Conservation (phyloP, 2,329 filamentous ascomycete genomes). For the Tolypocladium paradoxum region DNA sequence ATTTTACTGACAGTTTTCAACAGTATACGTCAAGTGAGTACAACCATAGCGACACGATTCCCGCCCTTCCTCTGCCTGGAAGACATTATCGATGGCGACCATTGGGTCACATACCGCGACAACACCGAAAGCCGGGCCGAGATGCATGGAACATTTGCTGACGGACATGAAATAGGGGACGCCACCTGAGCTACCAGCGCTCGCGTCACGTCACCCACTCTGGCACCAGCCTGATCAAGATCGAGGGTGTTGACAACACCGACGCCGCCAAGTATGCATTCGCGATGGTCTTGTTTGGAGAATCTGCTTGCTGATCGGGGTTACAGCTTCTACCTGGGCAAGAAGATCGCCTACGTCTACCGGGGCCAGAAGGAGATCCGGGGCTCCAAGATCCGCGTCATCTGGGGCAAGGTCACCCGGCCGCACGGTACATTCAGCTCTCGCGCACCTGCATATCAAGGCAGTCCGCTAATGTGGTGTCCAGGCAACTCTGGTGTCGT, state of each 20-base stretch:
- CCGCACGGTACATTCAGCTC: slow-evolving; percentile 63
- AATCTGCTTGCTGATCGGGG: slow-evolving; percentile 13
- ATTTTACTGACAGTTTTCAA: slow-evolving; percentile 25
- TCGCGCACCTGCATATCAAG: background rate
- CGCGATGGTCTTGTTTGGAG: too few species aligned
- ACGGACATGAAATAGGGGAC: slow-evolving; percentile 55
- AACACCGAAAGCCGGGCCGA: slow-evolving; percentile 2
- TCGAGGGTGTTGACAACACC: slow-evolving; percentile 92
- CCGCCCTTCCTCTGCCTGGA: background rate
- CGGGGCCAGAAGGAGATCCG: slow-evolving; percentile 88
- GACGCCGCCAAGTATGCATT: slow-evolving; percentile 70
- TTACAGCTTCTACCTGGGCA: slow-evolving; percentile 84
- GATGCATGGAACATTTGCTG: slow-evolving; percentile 13
- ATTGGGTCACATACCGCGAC: background rate
- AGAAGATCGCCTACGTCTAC: slow-evolving; percentile 99
- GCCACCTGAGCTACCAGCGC: slow-evolving; percentile 96
- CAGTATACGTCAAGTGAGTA: slow-evolving; percentile 87
- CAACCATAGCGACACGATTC: background rate
- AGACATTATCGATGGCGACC: background rate
- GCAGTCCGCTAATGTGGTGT: background rate
- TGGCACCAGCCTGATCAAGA: slow-evolving; percentile 90
- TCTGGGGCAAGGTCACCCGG: slow-evolving; percentile 97
- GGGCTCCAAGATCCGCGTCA: slow-evolving; percentile 96
- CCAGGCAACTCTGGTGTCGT: slow-evolving; percentile 95
- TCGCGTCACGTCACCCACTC: slow-evolving; percentile 86